Conservation (phyloP, 345 rosid species). For the Eucalyptus polybractea region DNA sequence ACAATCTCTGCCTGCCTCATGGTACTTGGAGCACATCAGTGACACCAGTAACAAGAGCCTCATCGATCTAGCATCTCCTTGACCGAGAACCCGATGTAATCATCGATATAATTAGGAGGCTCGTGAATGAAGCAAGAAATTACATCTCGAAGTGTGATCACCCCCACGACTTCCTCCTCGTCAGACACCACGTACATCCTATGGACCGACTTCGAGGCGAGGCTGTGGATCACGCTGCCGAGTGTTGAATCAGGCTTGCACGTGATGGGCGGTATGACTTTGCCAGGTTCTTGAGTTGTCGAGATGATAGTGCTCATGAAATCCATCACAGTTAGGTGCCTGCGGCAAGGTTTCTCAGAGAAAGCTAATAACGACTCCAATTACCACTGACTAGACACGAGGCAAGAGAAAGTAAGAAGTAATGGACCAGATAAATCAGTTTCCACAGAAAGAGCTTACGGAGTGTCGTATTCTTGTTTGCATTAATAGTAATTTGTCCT, state of each 20-base stretch:
- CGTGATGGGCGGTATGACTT: conserved; percentile 40
- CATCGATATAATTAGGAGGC: conserved; percentile 60
- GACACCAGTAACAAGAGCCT: not conserved
- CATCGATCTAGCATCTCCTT: conserved; percentile 43
- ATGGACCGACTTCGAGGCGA: conserved; percentile 63
- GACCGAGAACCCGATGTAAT: conserved; percentile 41
- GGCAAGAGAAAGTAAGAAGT: not conserved
- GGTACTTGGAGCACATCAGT: not conserved
- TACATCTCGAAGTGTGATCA: conserved; percentile 82
- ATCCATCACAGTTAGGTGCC: conserved; percentile 52
- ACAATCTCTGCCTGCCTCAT: not conserved
- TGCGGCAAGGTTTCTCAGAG: not conserved
- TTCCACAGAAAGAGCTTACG: not conserved
- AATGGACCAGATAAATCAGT: not conserved
- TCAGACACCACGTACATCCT: conserved; percentile 50
- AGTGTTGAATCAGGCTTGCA: conserved; percentile 52
- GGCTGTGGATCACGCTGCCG: conserved; percentile 52
- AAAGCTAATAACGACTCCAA: not conserved
- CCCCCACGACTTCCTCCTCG: conserved; percentile 53
- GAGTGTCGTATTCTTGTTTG: not conserved
- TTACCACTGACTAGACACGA: not conserved
- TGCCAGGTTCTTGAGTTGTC: conserved; percentile 21
- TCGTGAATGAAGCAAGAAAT: conserved; percentile 79
- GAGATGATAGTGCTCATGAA: conserved; percentile 44
- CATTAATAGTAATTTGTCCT: not conserved